These are phyloP conservation scores for Didymella arachidicola DNA, from an alignment of 2,329 filamentous ascomycete species.

Conservation along the genomic window DNA sequence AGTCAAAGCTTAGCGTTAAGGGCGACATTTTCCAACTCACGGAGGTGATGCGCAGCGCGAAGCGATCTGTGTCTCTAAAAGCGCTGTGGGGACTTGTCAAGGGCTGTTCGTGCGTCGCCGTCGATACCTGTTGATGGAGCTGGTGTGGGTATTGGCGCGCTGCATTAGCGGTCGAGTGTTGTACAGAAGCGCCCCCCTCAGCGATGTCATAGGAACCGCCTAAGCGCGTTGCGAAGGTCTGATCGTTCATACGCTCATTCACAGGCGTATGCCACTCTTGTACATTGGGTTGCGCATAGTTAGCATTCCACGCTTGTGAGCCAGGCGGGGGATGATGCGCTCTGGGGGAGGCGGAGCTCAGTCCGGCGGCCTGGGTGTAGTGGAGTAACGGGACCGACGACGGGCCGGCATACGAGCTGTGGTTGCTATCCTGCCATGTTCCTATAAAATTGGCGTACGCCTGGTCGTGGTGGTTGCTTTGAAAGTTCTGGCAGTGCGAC, in stretches of 20 bases:
- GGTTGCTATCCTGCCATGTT: constrained; percentile 35
- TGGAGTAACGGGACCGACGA: constrained; percentile 35
- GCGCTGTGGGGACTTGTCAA: constrained; percentile 21
- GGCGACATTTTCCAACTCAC: constrained; percentile 31
- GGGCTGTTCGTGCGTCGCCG: constrained; percentile 15
- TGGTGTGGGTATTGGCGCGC: constrained; percentile 27
- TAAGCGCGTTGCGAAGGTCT: constrained; percentile 21
- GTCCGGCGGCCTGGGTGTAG: constrained; percentile 35
- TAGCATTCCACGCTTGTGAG: constrained; percentile 31
- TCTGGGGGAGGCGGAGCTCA: constrained; percentile 34
- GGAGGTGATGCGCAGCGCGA: constrained; percentile 30
- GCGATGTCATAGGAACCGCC: constrained; percentile 28
- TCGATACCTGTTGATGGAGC: constrained; percentile 21
- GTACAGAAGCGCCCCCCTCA: constrained; percentile 29
- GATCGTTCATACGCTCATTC: constrained; percentile 19
- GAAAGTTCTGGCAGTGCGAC: constrained; percentile 40
- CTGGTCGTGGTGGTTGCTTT: constrained; percentile 33
- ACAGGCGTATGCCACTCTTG: constrained; percentile 31
- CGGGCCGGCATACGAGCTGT: constrained; percentile 37
- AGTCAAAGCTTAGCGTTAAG: constrained; percentile 29
- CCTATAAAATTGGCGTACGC: constrained; percentile 27
- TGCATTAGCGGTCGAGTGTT: constrained; percentile 23
- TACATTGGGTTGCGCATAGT: constrained; percentile 26
- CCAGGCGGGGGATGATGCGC: constrained; percentile 23
- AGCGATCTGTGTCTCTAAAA: constrained; percentile 28